A percentile compares a stretch with the other conserved stretches of the same genome.
phyloP scores from a whole-genome alignment of 345 rosid species.

The Passiflora organensis region DNA sequence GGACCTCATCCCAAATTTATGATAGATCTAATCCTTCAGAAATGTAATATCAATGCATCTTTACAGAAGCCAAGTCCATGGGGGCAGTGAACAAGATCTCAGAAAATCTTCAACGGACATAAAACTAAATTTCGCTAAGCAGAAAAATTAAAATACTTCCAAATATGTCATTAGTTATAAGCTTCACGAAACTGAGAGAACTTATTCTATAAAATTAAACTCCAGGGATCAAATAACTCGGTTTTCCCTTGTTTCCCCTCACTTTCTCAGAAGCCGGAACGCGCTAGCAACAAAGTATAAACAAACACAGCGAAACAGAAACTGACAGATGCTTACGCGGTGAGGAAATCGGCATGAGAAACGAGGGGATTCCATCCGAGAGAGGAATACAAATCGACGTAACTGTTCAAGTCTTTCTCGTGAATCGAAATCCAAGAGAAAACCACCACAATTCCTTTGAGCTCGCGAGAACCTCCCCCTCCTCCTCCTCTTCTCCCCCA shows the following conservation, averaged over 20 bases:
- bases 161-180: too few relatives aligned
- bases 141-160: too few relatives aligned
- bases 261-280: neutral
- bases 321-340: conserved; percentile 50
- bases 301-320: too few relatives aligned
- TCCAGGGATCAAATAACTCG: neutral
- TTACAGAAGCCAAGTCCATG: too few relatives aligned
- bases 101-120: too few relatives aligned
- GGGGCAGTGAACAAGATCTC: too few relatives aligned
- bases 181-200: too few relatives aligned
- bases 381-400: conserved; percentile 72
- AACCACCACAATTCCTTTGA: conserved; percentile 67
- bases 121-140: too few relatives aligned
- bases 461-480: conserved; percentile 19
- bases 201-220: too few relatives aligned
- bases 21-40: too few relatives aligned
- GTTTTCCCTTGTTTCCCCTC: neutral
- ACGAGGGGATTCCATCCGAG: conserved; percentile 87
- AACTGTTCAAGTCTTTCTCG: conserved; percentile 39
- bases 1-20: too few relatives aligned
- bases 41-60: too few relatives aligned
- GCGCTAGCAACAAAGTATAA: neutral
- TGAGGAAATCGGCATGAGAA: conserved; percentile 67
- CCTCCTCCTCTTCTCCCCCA: conserved; percentile 7
- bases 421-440: conserved; percentile 68